Percentiles rank a stretch among this genome's conserved stretches.
phyloP scores from a whole-genome alignment of 2,329 filamentous ascomycete species.

The Fusarium albidum region DNA sequence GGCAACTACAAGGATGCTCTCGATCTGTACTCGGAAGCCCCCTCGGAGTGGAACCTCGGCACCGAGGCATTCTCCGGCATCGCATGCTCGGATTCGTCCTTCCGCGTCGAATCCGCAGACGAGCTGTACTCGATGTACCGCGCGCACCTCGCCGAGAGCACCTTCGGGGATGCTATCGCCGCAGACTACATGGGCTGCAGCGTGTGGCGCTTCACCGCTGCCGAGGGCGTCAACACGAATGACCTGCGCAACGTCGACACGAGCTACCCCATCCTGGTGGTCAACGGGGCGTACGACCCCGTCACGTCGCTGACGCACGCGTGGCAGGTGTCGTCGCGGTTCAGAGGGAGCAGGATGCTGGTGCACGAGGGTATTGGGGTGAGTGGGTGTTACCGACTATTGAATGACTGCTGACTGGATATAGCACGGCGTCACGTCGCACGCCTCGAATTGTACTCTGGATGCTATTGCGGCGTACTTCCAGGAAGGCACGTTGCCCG shows the following conservation, averaged over 20 bases:
- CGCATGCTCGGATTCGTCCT: conserved; percentile 21
- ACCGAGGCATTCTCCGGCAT: conserved; percentile 20
- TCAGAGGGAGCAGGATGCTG: conserved; percentile 28
- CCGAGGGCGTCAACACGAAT: conserved; percentile 20
- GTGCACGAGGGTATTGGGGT: conserved; percentile 35
- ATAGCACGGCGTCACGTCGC: neutral
- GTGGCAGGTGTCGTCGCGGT: conserved; percentile 25
- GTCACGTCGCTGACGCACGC: conserved; percentile 26
- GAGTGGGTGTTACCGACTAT: conserved; percentile 19
- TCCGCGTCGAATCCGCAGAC: conserved; percentile 15
- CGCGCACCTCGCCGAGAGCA: conserved; percentile 17
- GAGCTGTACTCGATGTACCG: conserved; percentile 23
- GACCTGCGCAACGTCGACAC: conserved; percentile 29
- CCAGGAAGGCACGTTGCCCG: neutral
- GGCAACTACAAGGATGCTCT: conserved; percentile 23
- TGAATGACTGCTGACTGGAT: neutral
- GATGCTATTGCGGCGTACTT: neutral
- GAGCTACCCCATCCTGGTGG: conserved; percentile 25
- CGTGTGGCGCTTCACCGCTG: conserved; percentile 27
- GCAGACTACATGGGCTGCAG: conserved; percentile 12
- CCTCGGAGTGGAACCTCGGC: conserved; percentile 26
- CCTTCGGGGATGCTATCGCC: conserved; percentile 23
- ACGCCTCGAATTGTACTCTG: neutral
- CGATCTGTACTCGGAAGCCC: neutral
- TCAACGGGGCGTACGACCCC: conserved; percentile 35